Evolutionary conservation across 495 filamentous ascomycete genomes (phyloP).

Genomic region (Opeltia flavorubescens): DNA sequence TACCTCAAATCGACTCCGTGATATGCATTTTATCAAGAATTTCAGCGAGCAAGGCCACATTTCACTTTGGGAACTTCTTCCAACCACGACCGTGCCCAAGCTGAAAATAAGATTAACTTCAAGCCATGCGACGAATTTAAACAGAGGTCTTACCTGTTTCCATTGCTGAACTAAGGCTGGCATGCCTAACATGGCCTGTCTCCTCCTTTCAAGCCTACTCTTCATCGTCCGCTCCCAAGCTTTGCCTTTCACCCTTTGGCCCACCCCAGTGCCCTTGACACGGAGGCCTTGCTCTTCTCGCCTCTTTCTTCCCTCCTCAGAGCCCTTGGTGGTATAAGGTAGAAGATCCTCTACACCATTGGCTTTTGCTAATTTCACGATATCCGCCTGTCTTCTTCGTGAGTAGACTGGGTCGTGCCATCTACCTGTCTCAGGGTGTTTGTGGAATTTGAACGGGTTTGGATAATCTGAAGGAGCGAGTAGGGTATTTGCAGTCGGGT

Average conservation of each 20-base stretch:
- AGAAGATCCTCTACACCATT: slow-evolving; percentile 75
- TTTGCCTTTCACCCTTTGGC: slow-evolving; percentile 90
- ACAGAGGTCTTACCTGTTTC: slow-evolving; percentile 66
- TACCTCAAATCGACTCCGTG: too few species aligned
- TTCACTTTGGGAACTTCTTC: slow-evolving; percentile 75
- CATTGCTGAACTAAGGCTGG: slow-evolving; percentile 76
- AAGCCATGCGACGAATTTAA: slow-evolving; percentile 2
- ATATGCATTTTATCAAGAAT: not conserved
- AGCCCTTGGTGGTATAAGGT: slow-evolving; percentile 62
- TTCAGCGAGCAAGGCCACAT: not conserved
- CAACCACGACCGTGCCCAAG: slow-evolving; percentile 75
- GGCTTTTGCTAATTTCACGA: slow-evolving; percentile 71
- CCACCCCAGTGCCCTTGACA: slow-evolving; percentile 81
- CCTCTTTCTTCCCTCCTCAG: slow-evolving; percentile 49
- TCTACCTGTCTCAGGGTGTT: slow-evolving; percentile 54
- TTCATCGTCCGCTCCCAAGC: slow-evolving; percentile 79
- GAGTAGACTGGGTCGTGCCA: slow-evolving; percentile 75
- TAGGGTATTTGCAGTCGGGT: slow-evolving; percentile 10
- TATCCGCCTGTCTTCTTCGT: slow-evolving; percentile 74
- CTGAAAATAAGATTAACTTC: slow-evolving; percentile 31
- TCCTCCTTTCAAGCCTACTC: slow-evolving; percentile 68
- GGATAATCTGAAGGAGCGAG: slow-evolving; percentile 24
- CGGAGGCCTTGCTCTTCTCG: slow-evolving; percentile 58
- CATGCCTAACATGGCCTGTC: slow-evolving; percentile 89
- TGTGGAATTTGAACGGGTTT: slow-evolving; percentile 65